phyloP scores from a whole-genome alignment of 257 asterid species.

The Verbascum thapsus region DNA sequence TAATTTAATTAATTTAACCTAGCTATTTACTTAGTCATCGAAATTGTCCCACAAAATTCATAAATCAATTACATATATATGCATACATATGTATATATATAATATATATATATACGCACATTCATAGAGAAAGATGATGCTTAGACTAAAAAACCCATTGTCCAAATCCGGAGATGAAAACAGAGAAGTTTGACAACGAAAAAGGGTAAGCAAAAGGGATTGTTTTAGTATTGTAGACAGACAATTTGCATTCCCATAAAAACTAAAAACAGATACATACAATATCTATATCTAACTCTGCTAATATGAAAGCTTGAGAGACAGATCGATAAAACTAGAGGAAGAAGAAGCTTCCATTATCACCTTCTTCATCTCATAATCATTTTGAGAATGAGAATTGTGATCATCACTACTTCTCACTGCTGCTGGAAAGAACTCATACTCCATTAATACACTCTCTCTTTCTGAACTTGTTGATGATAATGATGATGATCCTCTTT shows the following conservation, averaged over 20 bases:
- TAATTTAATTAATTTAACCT: no score
- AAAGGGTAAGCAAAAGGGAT: slow-evolving; percentile 47
- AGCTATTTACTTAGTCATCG: no score
- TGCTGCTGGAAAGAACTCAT: slow-evolving; percentile 61
- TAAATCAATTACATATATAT: background rate
- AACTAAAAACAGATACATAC: slow-evolving; percentile 26
- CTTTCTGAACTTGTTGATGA: no score
- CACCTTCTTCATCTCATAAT: slow-evolving; percentile 29
- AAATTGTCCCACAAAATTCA: no score
- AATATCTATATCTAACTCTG: no score
- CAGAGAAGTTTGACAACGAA: slow-evolving; percentile 44
- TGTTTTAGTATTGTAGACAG: slow-evolving; percentile 42
- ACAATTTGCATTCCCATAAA: slow-evolving; percentile 52
- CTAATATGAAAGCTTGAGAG: slow-evolving; percentile 72
- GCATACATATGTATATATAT: no score
- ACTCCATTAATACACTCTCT: slow-evolving; percentile 47
- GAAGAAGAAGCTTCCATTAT: slow-evolving; percentile 24
- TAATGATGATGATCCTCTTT: no score
- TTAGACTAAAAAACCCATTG: slow-evolving; percentile 33
- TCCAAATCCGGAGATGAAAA: slow-evolving; percentile 44
- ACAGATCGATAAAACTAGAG: slow-evolving; percentile 53
- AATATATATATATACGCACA: no score
- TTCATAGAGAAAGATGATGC: slow-evolving; percentile 31
- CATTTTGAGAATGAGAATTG: no score
- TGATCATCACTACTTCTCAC: no score